Percentiles rank a stretch among this genome's conserved stretches.
Evolutionary conservation across 1,284 basidiomycete genomes (phyloP).

Genomic region (Pholiota adiposa): DNA sequence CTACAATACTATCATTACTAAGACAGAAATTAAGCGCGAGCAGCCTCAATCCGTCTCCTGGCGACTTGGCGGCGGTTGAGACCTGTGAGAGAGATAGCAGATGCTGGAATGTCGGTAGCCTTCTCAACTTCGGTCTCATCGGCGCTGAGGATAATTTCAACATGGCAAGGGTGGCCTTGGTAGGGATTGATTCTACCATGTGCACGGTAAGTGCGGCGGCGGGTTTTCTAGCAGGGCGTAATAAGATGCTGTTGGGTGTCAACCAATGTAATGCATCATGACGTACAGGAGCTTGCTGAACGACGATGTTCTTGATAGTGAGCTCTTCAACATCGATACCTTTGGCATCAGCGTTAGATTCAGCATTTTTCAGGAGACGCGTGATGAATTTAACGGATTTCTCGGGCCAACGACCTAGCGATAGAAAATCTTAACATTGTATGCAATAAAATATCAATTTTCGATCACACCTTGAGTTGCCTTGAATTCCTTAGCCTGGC

Average conservation of each 20-base stretch:
- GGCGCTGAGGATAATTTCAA: conserved; percentile 90
- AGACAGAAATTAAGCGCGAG: conserved; percentile 47
- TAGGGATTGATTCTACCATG: conserved; percentile 49
- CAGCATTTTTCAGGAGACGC: conserved; percentile 97
- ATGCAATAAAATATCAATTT: conserved; percentile 2
- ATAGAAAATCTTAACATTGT: conserved; percentile 11
- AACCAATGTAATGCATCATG: not conserved
- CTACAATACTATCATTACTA: conserved; percentile 7
- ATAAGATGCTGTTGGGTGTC: not conserved
- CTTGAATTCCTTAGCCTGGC: conserved; percentile 98
- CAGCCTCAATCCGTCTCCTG: conserved; percentile 82
- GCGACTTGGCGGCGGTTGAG: conserved; percentile 84
- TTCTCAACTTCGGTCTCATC: conserved; percentile 86
- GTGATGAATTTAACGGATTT: conserved; percentile 98
- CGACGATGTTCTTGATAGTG: conserved; percentile 95
- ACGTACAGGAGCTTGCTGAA: conserved; percentile 96
- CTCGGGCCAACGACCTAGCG: conserved; percentile 98
- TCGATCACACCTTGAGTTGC: conserved; percentile 84
- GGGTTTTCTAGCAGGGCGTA: conserved; percentile 80
- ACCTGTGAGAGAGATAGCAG: conserved; percentile 53
- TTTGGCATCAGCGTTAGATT: conserved; percentile 99
- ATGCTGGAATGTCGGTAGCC: conserved; percentile 79
- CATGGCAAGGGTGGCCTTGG: conserved; percentile 63
- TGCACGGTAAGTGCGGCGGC: conserved; percentile 99
- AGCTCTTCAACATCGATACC: conserved; percentile 93